Evolutionary conservation across 1,284 basidiomycete species (phyloP).

Genomic region (Cystobasidiaceae sp.): DNA sequence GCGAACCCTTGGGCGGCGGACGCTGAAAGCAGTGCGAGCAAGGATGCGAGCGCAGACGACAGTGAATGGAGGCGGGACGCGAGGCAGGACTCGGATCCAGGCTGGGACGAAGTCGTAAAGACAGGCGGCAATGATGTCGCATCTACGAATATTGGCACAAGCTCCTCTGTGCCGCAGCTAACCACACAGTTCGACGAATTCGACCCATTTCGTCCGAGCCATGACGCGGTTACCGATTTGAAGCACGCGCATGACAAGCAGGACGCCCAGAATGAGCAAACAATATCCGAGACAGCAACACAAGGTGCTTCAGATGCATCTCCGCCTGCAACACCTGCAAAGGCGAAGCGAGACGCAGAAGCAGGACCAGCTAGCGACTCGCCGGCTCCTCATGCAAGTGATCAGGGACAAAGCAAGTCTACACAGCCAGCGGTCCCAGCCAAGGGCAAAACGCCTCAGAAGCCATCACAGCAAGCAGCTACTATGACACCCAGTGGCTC

Average conservation of each 20-base stretch:
- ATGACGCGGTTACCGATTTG: too few species aligned
- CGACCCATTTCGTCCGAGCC: constrained; percentile 29
- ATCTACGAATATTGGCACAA: too few species aligned
- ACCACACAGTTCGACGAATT: constrained; percentile 22
- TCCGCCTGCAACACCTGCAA: neutral
- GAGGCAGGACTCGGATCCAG: too few species aligned
- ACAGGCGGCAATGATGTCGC: too few species aligned
- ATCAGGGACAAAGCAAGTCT: too few species aligned
- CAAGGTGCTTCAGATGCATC: neutral
- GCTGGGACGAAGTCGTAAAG: too few species aligned
- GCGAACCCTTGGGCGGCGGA: too few species aligned
- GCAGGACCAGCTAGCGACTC: neutral
- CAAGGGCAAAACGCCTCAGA: neutral
- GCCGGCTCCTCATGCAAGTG: too few species aligned
- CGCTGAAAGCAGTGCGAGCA: too few species aligned
- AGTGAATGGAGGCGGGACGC: too few species aligned
- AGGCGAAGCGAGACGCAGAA: neutral
- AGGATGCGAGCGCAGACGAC: too few species aligned
- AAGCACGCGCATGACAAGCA: neutral
- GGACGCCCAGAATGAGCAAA: neutral
- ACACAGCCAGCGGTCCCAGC: neutral
- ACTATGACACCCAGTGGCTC: constrained; percentile 52
- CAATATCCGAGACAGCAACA: neutral
- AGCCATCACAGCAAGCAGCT: constrained; percentile 52
- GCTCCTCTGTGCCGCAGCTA: too few species aligned